Evolutionary conservation across 768 basidiomycete genomes (phyloP).

Genomic region (Xanthoconium purpureum): DNA sequence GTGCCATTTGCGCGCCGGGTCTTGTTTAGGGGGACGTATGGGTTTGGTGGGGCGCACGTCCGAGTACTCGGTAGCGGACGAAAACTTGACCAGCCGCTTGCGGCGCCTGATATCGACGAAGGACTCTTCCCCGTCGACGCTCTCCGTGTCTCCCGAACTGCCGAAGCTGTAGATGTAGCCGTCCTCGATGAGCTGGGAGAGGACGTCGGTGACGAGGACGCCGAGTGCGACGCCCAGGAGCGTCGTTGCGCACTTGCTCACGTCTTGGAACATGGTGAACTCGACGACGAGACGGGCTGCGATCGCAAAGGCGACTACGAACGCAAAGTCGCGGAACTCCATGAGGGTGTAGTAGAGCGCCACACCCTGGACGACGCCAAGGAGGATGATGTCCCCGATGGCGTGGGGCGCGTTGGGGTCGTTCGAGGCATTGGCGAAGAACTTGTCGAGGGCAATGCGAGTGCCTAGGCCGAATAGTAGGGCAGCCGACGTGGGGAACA

Average conservation of each 20-base stretch:
- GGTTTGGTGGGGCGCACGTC: constrained; percentile 24
- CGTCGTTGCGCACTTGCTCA: constrained; percentile 53
- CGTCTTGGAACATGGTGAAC: constrained; percentile 53
- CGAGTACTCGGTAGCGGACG: constrained; percentile 35
- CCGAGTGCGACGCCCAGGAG: constrained; percentile 68
- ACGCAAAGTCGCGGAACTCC: constrained; percentile 49
- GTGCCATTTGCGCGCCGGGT: constrained; percentile 31
- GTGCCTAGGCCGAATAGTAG: constrained; percentile 73
- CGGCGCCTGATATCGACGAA: constrained; percentile 26
- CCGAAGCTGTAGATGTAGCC: constrained; percentile 33
- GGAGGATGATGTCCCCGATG: constrained; percentile 59
- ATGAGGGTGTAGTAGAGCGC: constrained; percentile 65
- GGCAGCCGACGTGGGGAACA: constrained; percentile 59
- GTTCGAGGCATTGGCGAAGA: constrained; percentile 41
- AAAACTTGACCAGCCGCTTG: constrained; percentile 48
- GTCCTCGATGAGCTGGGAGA: constrained; percentile 62
- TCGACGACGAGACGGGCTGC: constrained; percentile 63
- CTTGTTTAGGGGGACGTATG: constrained; percentile 26
- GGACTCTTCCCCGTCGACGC: constrained; percentile 10
- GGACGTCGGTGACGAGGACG: constrained; percentile 65
- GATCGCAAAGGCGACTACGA: constrained; percentile 57
- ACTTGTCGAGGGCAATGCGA: constrained; percentile 63
- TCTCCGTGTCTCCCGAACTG: constrained; percentile 20
- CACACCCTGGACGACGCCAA: constrained; percentile 74
- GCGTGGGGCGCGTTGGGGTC: constrained; percentile 32